Percentiles rank a stretch among this genome's conserved stretches.
Evolutionary conservation across 495 filamentous ascomycete genomes (phyloP).

Genomic region (Penicillium pancosmium): DNA sequence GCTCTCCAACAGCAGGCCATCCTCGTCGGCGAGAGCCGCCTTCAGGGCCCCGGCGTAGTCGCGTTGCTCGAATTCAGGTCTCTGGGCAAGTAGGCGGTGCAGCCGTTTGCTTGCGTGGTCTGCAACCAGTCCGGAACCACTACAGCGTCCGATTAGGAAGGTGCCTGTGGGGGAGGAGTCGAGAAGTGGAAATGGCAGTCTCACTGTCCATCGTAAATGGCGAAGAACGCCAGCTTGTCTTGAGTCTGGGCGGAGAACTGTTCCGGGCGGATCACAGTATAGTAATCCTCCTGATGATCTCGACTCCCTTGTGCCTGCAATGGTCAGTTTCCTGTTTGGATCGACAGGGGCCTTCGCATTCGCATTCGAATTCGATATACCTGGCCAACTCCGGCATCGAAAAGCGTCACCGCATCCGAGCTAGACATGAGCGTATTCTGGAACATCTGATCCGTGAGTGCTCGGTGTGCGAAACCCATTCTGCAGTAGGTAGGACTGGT

Average conservation of each 20-base stretch:
- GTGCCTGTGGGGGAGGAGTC: neutral
- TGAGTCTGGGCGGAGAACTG: slow-evolving; percentile 33
- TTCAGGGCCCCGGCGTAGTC: slow-evolving; percentile 40
- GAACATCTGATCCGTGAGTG: slow-evolving; percentile 27
- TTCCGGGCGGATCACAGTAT: slow-evolving; percentile 32
- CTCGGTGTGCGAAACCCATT: slow-evolving; percentile 24
- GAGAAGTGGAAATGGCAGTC: slow-evolving; percentile 8
- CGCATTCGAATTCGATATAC: slow-evolving; percentile 17
- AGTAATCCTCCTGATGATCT: slow-evolving; percentile 37
- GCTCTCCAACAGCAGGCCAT: slow-evolving; percentile 33
- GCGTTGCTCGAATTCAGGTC: slow-evolving; percentile 35
- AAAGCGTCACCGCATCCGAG: slow-evolving; percentile 32
- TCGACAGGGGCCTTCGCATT: neutral
- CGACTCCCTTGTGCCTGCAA: slow-evolving; percentile 37
- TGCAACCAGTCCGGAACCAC: slow-evolving; percentile 39
- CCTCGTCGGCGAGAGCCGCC: slow-evolving; percentile 41
- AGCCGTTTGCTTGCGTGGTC: slow-evolving; percentile 38
- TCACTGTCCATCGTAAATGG: slow-evolving; percentile 48
- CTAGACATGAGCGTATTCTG: slow-evolving; percentile 29
- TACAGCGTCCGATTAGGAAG: slow-evolving; percentile 18
- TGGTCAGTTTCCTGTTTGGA: neutral
- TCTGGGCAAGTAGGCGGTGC: slow-evolving; percentile 29
- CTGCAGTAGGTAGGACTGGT: neutral
- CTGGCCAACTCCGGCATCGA: slow-evolving; percentile 38
- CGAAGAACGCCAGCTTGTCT: slow-evolving; percentile 42